A percentile compares a stretch with the other conserved stretches of the same genome.
Evolutionary conservation across 2,329 filamentous ascomycete species (phyloP).

Genomic region (Alternaria sp.): DNA sequence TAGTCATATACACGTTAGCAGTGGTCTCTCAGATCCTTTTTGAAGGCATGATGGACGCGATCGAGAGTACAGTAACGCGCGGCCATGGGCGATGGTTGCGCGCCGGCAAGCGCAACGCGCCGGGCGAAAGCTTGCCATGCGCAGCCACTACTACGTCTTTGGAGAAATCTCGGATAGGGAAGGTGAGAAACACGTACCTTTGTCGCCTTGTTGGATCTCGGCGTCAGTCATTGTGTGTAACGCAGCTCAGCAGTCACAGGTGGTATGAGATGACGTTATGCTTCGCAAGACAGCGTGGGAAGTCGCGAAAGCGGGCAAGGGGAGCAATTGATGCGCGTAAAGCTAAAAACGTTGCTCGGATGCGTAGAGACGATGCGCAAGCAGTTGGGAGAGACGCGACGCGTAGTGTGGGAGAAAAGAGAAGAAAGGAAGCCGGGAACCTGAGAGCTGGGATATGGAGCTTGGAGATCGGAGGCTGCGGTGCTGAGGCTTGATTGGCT

Average conservation of each 20-base stretch:
- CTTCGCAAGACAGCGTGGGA: slow-evolving; percentile 28
- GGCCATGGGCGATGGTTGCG: slow-evolving; percentile 12
- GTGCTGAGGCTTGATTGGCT: slow-evolving; percentile 40
- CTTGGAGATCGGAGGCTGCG: slow-evolving; percentile 45
- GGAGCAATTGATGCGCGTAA: slow-evolving; percentile 39
- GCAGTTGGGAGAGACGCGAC: slow-evolving; percentile 28
- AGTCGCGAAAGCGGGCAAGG: slow-evolving; percentile 29
- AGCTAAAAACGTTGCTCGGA: slow-evolving; percentile 25
- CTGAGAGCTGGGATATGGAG: slow-evolving; percentile 31
- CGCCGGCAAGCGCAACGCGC: slow-evolving; percentile 14
- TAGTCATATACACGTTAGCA: slow-evolving; percentile 42
- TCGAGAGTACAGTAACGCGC: slow-evolving; percentile 29
- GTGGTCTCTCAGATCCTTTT: neutral
- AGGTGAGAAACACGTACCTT: slow-evolving; percentile 40
- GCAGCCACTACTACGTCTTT: neutral
- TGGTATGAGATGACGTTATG: slow-evolving; percentile 45
- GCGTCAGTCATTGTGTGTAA: slow-evolving; percentile 47
- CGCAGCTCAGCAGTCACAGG: slow-evolving; percentile 23
- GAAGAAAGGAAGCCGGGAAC: slow-evolving; percentile 29
- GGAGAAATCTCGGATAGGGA: neutral
- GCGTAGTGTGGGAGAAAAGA: slow-evolving; percentile 33
- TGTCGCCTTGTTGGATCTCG: slow-evolving; percentile 48
- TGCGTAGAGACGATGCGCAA: slow-evolving; percentile 36
- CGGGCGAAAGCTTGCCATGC: neutral
- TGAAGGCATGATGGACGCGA: slow-evolving; percentile 34